Conservation (phyloP, 2,329 filamentous ascomycete genomes). For the Diplodia sapinea region DNA sequence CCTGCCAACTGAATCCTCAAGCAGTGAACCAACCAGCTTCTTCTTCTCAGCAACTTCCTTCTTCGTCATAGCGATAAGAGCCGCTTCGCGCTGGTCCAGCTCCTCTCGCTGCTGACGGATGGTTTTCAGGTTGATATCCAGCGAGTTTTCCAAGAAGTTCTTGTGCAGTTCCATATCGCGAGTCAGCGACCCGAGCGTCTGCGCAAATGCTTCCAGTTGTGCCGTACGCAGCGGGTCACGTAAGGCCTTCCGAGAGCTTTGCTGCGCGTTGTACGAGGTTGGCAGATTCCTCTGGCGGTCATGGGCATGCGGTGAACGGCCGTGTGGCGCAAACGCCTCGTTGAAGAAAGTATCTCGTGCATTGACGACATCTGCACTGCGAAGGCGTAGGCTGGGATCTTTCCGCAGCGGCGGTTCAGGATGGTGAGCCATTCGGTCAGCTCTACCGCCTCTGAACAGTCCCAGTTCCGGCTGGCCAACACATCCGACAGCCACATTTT, state of each 20-base stretch:
- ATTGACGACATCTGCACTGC: conserved; percentile 11
- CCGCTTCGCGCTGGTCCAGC: not conserved
- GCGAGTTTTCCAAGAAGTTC: not conserved
- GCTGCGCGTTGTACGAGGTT: not conserved
- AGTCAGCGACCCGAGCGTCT: not conserved
- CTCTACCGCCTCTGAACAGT: conserved; percentile 47
- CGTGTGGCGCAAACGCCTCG: not conserved
- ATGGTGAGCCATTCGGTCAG: conserved; percentile 45
- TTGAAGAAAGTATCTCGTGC: conserved; percentile 2
- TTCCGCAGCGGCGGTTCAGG: conserved; percentile 36
- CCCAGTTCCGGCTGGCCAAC: conserved; percentile 39
- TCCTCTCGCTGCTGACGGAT: not conserved
- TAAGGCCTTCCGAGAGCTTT: not conserved
- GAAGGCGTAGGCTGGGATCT: conserved; percentile 38
- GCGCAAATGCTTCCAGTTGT: not conserved
- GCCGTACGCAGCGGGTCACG: not conserved
- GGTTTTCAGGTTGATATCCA: not conserved
- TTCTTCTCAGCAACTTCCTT: not conserved
- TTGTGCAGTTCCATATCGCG: not conserved
- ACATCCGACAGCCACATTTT: conserved; percentile 43
- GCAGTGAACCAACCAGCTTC: not conserved
- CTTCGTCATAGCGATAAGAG: not conserved
- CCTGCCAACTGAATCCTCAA: not conserved
- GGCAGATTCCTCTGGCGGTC: not conserved
- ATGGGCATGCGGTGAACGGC: conserved; percentile 1